Base-by-base conservation (phyloP, 2,329 filamentous ascomycete species). In the Chaetomiaceae sp. region DNA sequence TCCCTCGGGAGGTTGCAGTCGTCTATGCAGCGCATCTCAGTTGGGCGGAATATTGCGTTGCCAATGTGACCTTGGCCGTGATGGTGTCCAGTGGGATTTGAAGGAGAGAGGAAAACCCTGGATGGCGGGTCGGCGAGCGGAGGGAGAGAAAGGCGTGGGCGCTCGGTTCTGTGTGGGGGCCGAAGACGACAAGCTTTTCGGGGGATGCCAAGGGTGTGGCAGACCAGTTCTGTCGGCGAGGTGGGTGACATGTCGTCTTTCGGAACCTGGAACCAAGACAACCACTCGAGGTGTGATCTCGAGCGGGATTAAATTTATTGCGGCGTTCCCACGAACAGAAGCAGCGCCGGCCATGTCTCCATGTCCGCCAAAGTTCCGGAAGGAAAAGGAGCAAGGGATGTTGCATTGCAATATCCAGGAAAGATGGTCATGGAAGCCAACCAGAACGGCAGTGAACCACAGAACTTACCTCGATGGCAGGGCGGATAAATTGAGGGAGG, bases 11-110 rank as follows among this genome's bases (percentile, higher is more conserved):
- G 48, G 61, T 63, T 57, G 44, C 58, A 63, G 51, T 60, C 54
- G 63, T 54, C 54, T 61, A 58, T 58, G 54, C 53, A 52, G 38
- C 53, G 55, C 59, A 60, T 61, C 51, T 56, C 61, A 58, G 43
- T 51, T 56, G 58, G 53, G 54, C 43, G 40, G 42, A 57, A 55
- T 54, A 49, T 52, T 51, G 48, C 22, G 43, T 40, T 47, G 45
- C 31, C 37, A 48, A 19, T 54, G 49, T 47, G 55, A 51, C 51
- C 42, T 51, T 31, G 29, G 33, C 37, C 20, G 23, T 54, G 20
- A 29, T 34, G 25, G 37, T 29, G 51, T 37, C 20, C 49, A 48
- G 45, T 43, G 54, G 25, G 33, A 44, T 44, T 48, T 46, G 49
- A 40, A 25, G 50, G 51, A 51, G 34, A n/a, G 27, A 50, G 31